phyloP scores from a whole-genome alignment of 1,284 basidiomycete species.

The Tylopilus sp. region DNA sequence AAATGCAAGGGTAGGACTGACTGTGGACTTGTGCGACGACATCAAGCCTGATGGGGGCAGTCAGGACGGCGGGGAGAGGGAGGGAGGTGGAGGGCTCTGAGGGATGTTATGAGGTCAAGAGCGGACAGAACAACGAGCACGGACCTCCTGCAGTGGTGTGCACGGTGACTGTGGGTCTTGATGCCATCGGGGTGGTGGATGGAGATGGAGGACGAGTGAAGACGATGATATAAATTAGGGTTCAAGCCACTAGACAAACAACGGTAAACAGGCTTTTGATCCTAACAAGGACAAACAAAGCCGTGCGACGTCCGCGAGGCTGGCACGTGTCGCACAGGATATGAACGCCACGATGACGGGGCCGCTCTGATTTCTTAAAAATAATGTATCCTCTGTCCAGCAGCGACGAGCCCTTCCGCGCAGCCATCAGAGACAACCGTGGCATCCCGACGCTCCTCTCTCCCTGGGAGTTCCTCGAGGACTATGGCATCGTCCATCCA shows the following conservation, averaged over 20 bases:
- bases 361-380: background rate
- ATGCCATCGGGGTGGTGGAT: conserved; percentile 61
- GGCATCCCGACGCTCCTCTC: conserved; percentile 34
- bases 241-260: conserved; percentile 26
- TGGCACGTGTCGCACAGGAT: conserved; percentile 30
- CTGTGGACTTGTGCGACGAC: conserved; percentile 99
- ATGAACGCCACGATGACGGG: conserved; percentile 21
- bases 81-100: conserved; percentile 85
- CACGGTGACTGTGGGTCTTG: conserved; percentile 85
- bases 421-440: conserved; percentile 27
- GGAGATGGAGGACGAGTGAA: conserved; percentile 2
- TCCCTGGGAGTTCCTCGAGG: conserved; percentile 39
- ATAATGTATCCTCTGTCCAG: conserved; percentile 33
- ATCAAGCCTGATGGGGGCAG: conserved; percentile 97
- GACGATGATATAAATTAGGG: conserved; percentile 11
- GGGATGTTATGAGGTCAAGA: conserved; percentile 8
- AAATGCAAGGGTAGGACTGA: conserved; percentile 47
- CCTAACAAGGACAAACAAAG: conserved; percentile 28
- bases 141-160: conserved; percentile 71
- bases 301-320: conserved; percentile 29
- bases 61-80: conserved; percentile 94
- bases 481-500: conserved; percentile 42
- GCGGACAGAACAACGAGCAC: background rate
- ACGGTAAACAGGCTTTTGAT: conserved; percentile 7
- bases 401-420: conserved; percentile 33